Evolutionary conservation across 2,329 filamentous ascomycete species (phyloP), one percentile per base, ranked within the genome.

Genomic region (Pestalotiopsis sp.): DNA sequence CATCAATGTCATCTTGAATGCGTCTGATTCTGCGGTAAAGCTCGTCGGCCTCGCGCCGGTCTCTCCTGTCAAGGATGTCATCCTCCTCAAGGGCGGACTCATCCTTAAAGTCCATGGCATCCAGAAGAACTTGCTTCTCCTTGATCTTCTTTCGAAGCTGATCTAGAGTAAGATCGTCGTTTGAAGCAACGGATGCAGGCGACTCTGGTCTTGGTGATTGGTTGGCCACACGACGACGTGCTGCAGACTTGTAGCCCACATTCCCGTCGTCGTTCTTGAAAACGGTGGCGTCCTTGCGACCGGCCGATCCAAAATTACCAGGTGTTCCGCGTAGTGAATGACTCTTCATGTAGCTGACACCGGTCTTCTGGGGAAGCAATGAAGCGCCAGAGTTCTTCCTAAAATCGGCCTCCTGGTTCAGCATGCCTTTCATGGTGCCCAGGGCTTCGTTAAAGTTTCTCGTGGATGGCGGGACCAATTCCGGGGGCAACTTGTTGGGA

Each of bases 221-320:
- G 70, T 89, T 91, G 56, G 93, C 93, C 68, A 97, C 82, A 73
- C 96, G 90, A 71, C 95, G 93, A 71, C 96, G 93, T 66, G 96
- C 96, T 79, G 95, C 98, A 13, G 96, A 98, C 74, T 92, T 92
- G 77, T 99, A 99, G 4, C 94, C 94, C 75, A 97, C 89, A 69
- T 94, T 92, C 73, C 97, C 94, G 75, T 97, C 94, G 73, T 98
- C 96, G 78, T 98, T 98, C 77, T 97, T 95, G 82, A 95, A 99
- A 3, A 98, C 92, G 0, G 96, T 99, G 2, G 93, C 96, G 82
- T 99, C 96, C 80, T 98, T 98, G 63, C 95, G 92, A 49, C 88
- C 88, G 59, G 83, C 83, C 23, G 64, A 45, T 59, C 84, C 85
- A 63, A 86, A 82, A 2, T 87, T 87, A 45, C 86, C 86, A 36